These are phyloP conservation scores for Fusarium miscanthi DNA, from an alignment of 2,329 filamentous ascomycete species.

Conservation along the genomic window DNA sequence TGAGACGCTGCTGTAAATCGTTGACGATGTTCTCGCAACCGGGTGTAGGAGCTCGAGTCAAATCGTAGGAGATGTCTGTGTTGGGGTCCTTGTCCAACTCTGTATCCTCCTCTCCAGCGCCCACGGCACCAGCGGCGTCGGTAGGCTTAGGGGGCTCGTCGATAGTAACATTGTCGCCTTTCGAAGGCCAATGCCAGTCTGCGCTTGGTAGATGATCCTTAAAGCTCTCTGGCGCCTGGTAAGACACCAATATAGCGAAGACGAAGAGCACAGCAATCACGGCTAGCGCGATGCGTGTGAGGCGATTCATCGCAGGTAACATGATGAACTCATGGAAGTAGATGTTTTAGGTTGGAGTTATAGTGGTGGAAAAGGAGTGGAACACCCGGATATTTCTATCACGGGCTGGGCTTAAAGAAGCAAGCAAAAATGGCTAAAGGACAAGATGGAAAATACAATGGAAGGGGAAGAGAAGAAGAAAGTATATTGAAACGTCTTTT, in stretches of 20 bases:
- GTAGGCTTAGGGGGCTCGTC: slow-evolving; percentile 20
- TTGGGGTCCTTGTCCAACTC: slow-evolving; percentile 26
- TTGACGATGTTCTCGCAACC: slow-evolving; percentile 44
- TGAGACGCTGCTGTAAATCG: slow-evolving; percentile 44
- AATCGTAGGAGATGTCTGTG: slow-evolving; percentile 41
- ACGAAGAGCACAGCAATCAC: slow-evolving; percentile 38
- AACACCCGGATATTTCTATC: slow-evolving; percentile 34
- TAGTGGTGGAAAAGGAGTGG: slow-evolving; percentile 21
- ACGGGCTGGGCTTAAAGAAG: slow-evolving; percentile 5
- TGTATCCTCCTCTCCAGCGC: slow-evolving; percentile 32
- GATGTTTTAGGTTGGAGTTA: neutral
- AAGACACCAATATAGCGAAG: slow-evolving; percentile 36
- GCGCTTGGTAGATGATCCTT: slow-evolving; percentile 28
- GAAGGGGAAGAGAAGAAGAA: slow-evolving; percentile 6
- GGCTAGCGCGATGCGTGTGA: slow-evolving; percentile 42
- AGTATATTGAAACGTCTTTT: slow-evolving; percentile 22
- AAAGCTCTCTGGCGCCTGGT: slow-evolving; percentile 34
- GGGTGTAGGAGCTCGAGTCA: slow-evolving; percentile 27
- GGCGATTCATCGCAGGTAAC: slow-evolving; percentile 37
- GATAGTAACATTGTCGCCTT: slow-evolving; percentile 15
- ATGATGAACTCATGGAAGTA: slow-evolving; percentile 29
- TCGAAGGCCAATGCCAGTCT: slow-evolving; percentile 39
- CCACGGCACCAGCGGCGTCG: slow-evolving; percentile 16
- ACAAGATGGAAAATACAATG: slow-evolving; percentile 5
- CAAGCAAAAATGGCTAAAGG: neutral